These are phyloP conservation scores for Mortierella hygrophila DNA, from an alignment of 192 early-diverging fungal genomes.

Conservation along the genomic window DNA sequence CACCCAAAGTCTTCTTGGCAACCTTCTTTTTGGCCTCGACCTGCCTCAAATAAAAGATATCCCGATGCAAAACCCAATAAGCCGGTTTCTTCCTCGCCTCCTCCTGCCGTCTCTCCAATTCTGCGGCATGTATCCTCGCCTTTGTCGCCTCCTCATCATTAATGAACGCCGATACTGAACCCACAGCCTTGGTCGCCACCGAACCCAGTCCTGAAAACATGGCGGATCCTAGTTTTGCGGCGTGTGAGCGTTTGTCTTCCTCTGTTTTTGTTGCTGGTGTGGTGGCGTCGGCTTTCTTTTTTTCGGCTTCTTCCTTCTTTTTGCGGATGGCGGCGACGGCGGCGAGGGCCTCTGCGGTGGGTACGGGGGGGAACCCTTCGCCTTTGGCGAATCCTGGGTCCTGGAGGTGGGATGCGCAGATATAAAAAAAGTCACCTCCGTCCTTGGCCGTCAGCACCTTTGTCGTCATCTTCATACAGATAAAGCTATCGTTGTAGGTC, in stretches of 20 bases:
- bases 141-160: conserved; percentile 52
- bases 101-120: conserved; percentile 29
- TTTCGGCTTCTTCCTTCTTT: conserved; percentile 43
- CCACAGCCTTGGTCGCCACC: conserved; percentile 35
- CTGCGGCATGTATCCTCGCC: conserved; percentile 46
- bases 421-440: conserved; percentile 67
- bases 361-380: conserved; percentile 43
- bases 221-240: conserved; percentile 43
- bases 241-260: conserved; percentile 36
- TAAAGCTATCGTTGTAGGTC: conserved; percentile 46
- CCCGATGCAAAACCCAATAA: conserved; percentile 61
- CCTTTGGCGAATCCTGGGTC: conserved; percentile 60
- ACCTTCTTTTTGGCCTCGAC: conserved; percentile 56
- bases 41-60: conserved; percentile 65
- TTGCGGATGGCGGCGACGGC: conserved; percentile 48
- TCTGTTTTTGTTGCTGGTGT: conserved; percentile 9
- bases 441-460: conserved; percentile 64
- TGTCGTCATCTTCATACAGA: conserved; percentile 64
- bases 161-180: conserved; percentile 49
- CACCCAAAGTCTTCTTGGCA: conserved; percentile 54
- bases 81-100: conserved; percentile 46
- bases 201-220: conserved; percentile 50
- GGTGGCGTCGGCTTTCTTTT: conserved; percentile 38
- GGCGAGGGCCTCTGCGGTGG: conserved; percentile 38
- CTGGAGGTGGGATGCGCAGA: conserved; percentile 59